Evolutionary conservation across 305 asterid species (phyloP).

Genomic region (Nicotiana rustica): DNA sequence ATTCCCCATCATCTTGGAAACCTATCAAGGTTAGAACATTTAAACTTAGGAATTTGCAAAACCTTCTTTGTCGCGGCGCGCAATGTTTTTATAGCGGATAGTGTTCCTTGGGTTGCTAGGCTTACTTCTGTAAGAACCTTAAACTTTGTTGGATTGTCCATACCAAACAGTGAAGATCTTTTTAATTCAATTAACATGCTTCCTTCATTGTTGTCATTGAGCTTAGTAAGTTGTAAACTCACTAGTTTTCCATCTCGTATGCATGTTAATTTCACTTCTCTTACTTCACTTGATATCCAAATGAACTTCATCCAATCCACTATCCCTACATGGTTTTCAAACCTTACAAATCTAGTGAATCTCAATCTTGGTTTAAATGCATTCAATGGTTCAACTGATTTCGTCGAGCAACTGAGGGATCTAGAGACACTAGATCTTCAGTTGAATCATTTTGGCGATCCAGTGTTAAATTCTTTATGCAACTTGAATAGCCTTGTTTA

Average conservation of each 20-base stretch:
- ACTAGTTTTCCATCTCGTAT: not conserved
- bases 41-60: not conserved
- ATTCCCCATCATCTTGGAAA: slow-evolving; percentile 35
- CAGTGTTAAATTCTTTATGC: slow-evolving; percentile 32
- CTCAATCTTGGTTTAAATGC: slow-evolving; percentile 33
- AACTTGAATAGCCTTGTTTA: slow-evolving; percentile 34
- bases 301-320: not conserved
- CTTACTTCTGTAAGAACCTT: slow-evolving; percentile 37
- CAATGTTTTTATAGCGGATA: not conserved
- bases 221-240: not conserved
- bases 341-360: slow-evolving; percentile 23
- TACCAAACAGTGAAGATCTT: slow-evolving; percentile 27
- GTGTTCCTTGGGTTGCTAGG: slow-evolving; percentile 28
- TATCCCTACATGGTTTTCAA: slow-evolving; percentile 34
- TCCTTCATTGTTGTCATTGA: slow-evolving; percentile 34
- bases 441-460: slow-evolving; percentile 18
- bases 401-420: not conserved
- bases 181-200: slow-evolving; percentile 36
- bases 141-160: slow-evolving; percentile 27
- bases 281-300: not conserved
- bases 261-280: slow-evolving; percentile 32
- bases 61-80: not conserved
- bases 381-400: slow-evolving; percentile 8
- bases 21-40: slow-evolving; percentile 15
- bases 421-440: slow-evolving; percentile 34